Evolutionary conservation across 2,329 filamentous ascomycete species (phyloP), one percentile per base, ranked within the genome.

Genomic region (Cryphonectria nitschkei): DNA sequence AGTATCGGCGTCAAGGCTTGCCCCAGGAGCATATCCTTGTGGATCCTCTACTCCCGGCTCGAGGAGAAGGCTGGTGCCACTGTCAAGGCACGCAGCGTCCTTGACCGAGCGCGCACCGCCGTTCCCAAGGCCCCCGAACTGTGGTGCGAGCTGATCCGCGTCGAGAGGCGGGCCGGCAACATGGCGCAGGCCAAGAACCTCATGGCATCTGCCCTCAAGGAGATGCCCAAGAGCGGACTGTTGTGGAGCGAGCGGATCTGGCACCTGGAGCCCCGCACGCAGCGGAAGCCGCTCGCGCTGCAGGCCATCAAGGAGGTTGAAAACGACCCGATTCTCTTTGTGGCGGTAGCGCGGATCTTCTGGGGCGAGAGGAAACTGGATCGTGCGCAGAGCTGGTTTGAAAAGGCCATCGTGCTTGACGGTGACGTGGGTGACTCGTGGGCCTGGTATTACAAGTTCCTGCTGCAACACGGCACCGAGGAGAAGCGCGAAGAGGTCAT

Each of bases 301-400:
- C 96, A 98, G 82, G 97, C 95, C 41, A 97, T 99, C 82, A 97
- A 97, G 83, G 97, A 97, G 81, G 93, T 97, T 7, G 96, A 98
- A 79, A 96, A 94, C 77, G 95, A 98, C 78, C 90, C 96, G 0
- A 87, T 91, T 29, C 86, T 99, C 4, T 97, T 98, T 78, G 92
- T 97, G 46, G 95, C 95, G 0, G 94, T 97, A 16, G 96, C 95
- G 7, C 90, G 96, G 29, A 97, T 98, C 75, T 98, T 99, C 83
- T 99, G 96, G 96, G 90, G 89, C 13, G 96, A 99, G 82, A 88
- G 96, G 69, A 91, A 92, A 78, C 86, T 99, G 34, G 96, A 98
- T 75, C 97, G 98, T 81, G 95, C 96, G 2, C 92, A 95, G 81
- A 95, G 89, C 74, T 99, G 96, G 96, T 99, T 99, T 80, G 94